Evolutionary conservation across 2,329 filamentous ascomycete genomes (phyloP), one percentile per base, ranked within the genome.

Genomic region (Penicillium freii): DNA sequence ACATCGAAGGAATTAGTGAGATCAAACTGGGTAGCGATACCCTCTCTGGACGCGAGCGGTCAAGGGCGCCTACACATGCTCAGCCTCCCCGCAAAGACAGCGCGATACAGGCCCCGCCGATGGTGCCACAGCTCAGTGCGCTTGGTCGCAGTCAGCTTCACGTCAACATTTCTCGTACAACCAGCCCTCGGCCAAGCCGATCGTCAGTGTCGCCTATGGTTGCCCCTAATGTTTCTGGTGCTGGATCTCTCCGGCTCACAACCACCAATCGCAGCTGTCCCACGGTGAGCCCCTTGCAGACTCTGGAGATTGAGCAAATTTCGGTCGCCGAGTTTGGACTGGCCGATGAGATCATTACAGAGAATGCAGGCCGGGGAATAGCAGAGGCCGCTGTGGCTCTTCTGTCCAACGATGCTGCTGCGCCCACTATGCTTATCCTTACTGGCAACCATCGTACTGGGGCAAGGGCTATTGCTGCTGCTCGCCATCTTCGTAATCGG

Each of bases 391-490:
- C 92, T 29, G 87, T 91, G 0, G 80, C 95, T 53, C 82, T 80
- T 49, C 84, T 90, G 11, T 78, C 95, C 45, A 81, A 80, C 50
- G 75, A 78, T 48, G 76, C 80, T 38, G 75, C 79, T 17, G 76
- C 80, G 31, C 82, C 83, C 0, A 82, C 85, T 7, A 80, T 88
- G 49, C 86, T 96, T 23, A 85, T 97, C 7, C 81, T 97, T n/a
- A 92, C 91, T 0, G 93, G 94, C n/a, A 97, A 97, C 73, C 93
- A 96, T 74, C 91, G 91, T 64, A 92, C 88, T 0, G 92, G 93
- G 39, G 87, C 90, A 38, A 84, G 93, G 57, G 91, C 92, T 3
- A 82, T 97, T 52, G 90, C 91, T 15, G 92, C 92, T 4, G 92
- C 88, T 29, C 86, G 94, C 5, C 92, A 97, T 72, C 82, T 97